A percentile compares a stretch with the other conserved stretches of the same genome.
Conservation (phyloP, 345 rosid genomes). For the Psidium guajava region DNA sequence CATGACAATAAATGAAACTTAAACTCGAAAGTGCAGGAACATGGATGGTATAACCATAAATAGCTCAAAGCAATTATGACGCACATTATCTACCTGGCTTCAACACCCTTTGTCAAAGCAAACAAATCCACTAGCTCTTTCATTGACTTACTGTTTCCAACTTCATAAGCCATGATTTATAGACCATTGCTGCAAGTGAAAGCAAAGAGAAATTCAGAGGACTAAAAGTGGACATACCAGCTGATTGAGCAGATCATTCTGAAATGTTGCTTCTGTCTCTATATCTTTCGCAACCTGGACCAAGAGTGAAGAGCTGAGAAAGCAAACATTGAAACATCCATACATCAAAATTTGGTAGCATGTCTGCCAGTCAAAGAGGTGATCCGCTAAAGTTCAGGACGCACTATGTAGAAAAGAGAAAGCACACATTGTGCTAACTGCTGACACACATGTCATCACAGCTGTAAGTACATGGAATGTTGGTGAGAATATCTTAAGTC, state of each 20-base stretch:
- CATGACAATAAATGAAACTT: not conserved
- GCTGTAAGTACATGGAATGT: not conserved
- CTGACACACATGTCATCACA: not conserved
- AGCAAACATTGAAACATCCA: not conserved
- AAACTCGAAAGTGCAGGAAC: not conserved
- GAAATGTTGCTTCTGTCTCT: conserved; percentile 62
- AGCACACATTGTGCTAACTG: not conserved
- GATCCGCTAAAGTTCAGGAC: not conserved
- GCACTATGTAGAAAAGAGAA: not conserved
- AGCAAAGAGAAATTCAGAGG: not conserved
- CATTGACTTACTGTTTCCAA: not conserved
- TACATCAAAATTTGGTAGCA: not conserved
- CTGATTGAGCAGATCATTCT: conserved; percentile 67
- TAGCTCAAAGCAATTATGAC: not conserved
- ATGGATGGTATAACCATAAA: not conserved
- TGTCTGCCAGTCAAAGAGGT: not conserved
- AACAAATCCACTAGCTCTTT: not conserved
- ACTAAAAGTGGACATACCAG: conserved; percentile 31
- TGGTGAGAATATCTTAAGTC: not conserved
- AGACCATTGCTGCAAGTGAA: not conserved
- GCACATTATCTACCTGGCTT: not conserved
- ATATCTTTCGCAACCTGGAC: not conserved
- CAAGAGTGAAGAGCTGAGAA: not conserved
- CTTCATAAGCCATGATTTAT: not conserved
- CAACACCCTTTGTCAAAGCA: not conserved